A percentile compares a stretch with the other conserved stretches of the same genome.
These are phyloP conservation scores for Lenwebbia sp. DNA, from an alignment of 345 rosid genomes.

Conservation along the genomic window DNA sequence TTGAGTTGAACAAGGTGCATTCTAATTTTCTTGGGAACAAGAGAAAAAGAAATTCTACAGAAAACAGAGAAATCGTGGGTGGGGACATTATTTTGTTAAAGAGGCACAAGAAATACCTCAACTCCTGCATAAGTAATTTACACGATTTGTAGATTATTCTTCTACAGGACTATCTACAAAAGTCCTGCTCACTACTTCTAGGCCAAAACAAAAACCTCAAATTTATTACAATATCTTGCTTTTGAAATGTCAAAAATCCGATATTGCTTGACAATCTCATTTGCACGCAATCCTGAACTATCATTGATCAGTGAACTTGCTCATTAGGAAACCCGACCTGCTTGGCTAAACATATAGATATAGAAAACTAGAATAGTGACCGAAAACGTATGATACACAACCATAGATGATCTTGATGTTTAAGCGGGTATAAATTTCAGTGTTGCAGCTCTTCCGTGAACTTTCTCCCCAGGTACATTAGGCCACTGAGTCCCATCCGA, in stretches of 20 bases:
- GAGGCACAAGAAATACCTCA: neutral
- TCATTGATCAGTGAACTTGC: neutral
- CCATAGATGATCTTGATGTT: neutral
- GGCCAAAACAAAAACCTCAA: neutral
- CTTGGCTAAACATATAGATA: neutral
- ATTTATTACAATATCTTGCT: neutral
- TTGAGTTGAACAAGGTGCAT: neutral
- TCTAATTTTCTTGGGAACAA: neutral
- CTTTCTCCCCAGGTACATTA: neutral
- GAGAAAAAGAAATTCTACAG: neutral
- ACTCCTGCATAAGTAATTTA: neutral
- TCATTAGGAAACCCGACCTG: neutral
- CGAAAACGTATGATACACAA: neutral
- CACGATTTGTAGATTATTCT: neutral
- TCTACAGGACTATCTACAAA: neutral
- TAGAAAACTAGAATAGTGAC: neutral
- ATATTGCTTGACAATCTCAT: neutral
- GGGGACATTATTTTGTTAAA: neutral
- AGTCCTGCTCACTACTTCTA: neutral
- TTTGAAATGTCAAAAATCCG: neutral
- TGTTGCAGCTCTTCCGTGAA: neutral
- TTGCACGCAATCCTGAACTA: neutral
- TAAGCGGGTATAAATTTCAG: neutral
- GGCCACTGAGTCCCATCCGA: neutral
- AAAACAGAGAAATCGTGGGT: neutral